phyloP scores from a whole-genome alignment of 192 early-diverging fungal species.

The Diversispora eburnea region DNA sequence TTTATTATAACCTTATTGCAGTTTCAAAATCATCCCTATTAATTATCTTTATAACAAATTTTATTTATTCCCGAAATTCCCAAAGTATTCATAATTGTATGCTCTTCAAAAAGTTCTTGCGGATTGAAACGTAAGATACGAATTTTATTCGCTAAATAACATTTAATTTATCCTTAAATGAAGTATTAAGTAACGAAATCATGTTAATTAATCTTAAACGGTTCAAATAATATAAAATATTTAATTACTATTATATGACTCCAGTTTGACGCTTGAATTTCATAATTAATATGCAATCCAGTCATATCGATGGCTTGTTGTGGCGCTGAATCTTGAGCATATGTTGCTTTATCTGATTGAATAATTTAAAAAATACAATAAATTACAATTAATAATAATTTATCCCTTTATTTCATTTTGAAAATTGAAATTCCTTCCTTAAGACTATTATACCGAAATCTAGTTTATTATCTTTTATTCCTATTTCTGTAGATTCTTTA shows the following conservation, averaged over 20 bases:
- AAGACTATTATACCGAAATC: too few relatives aligned
- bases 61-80: neutral
- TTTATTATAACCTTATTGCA: neutral
- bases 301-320: conserved; percentile 4
- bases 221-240: neutral
- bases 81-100: neutral
- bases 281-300: neutral
- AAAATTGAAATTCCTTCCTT: too few relatives aligned
- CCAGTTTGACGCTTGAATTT: neutral
- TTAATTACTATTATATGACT: too few relatives aligned
- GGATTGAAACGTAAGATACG: neutral
- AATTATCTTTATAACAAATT: conserved; percentile 1
- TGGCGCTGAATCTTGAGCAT: neutral
- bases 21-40: conserved; percentile 1
- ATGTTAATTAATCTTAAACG: too few relatives aligned
- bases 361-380: neutral
- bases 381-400: neutral
- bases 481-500: too few relatives aligned
- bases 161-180: neutral
- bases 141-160: neutral
- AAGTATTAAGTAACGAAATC: too few relatives aligned
- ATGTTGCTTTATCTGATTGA: neutral
- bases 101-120: neutral
- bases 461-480: too few relatives aligned
- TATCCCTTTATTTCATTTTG: too few relatives aligned